Base-by-base conservation (phyloP, 2,329 filamentous ascomycete species). In the Talaromyces sp. region DNA sequence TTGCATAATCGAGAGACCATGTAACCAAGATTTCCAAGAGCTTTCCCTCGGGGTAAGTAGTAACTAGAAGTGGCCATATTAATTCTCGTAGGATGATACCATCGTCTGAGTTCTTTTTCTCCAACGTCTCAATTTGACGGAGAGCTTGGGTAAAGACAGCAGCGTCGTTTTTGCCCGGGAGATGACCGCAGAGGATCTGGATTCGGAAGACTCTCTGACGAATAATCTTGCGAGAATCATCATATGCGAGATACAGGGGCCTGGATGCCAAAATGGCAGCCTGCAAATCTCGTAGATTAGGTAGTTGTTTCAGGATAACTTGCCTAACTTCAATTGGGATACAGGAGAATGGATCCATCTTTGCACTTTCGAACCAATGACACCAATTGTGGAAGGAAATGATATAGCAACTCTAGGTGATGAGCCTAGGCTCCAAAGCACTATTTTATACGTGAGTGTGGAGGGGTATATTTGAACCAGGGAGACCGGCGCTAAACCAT, bases 1-100 rank as follows among this genome's bases (percentile, higher is more conserved):
- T 58, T 31, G 54, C 54, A 39, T 43, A 58, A 14, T 58, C 35
- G 35, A 58, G 54, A 58, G 54, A 58, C 54, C 54, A 58, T 27
- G 19, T 39, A 24, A 58, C 33, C 54, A 58, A 58, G 35, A 58
- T 58, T 41, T 58, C 37, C 54, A 43, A 43, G 11, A 58, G 10
- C 54, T 58, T 43, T 58, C 54, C 27, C 35, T 58, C 54, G 19
- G 13, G 4, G 22, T 5, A 41, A 27, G 27, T 27, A 43, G 54
- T 41, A 43, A 43, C 41, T 27, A 58, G 27, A 5, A 58, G 31
- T 7, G 35, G 54, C 54, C 54, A 58, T 58, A 58, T 11, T 33
- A 35, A 27, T 58, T 58, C 54, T 27, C 33, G 54, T 43, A 58
- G n/a, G 54, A 58, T 58, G 35, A 58, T 58, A 58, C 33, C 33